These are phyloP conservation scores for Xerocomellus dryophilus DNA, from an alignment of 768 basidiomycete species.

Conservation along the genomic window DNA sequence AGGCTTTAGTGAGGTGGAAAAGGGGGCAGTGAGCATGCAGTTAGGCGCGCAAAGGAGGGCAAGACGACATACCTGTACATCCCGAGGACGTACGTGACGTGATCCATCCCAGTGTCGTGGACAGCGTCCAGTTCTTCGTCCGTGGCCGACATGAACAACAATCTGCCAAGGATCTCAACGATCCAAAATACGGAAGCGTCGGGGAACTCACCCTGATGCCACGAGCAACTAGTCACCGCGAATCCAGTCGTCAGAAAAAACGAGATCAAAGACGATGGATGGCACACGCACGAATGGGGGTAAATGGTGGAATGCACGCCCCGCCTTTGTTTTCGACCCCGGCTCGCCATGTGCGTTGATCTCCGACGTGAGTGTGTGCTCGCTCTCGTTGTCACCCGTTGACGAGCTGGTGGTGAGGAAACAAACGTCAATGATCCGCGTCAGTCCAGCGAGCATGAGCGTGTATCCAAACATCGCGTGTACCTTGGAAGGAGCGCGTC, in stretches of 20 bases:
- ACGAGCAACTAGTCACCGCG: constrained; percentile 54
- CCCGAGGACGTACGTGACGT: constrained; percentile 85
- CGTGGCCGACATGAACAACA: constrained; percentile 90
- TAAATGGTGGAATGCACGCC: constrained; percentile 76
- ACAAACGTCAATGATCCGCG: constrained; percentile 81
- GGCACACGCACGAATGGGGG: constrained; percentile 73
- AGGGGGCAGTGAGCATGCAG: background rate
- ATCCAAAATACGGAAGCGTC: background rate
- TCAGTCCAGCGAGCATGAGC: constrained; percentile 76
- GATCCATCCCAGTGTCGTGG: constrained; percentile 76
- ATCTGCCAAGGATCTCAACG: constrained; percentile 35
- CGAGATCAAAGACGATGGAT: background rate
- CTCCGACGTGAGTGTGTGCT: constrained; percentile 59
- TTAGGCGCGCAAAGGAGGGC: background rate
- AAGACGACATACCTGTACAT: constrained; percentile 62
- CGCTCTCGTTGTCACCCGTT: constrained; percentile 55
- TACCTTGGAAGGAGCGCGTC: constrained; percentile 44
- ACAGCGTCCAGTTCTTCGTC: constrained; percentile 83
- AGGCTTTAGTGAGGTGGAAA: constrained; percentile 25
- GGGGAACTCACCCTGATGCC: constrained; percentile 56
- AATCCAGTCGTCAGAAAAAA: constrained; percentile 2
- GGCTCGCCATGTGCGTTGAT: constrained; percentile 11
- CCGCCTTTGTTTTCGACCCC: constrained; percentile 35
- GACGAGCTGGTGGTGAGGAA: constrained; percentile 53
- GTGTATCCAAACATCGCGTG: constrained; percentile 84